phyloP scores from a whole-genome alignment of 768 basidiomycete genomes.

The Suillus subaureus region DNA sequence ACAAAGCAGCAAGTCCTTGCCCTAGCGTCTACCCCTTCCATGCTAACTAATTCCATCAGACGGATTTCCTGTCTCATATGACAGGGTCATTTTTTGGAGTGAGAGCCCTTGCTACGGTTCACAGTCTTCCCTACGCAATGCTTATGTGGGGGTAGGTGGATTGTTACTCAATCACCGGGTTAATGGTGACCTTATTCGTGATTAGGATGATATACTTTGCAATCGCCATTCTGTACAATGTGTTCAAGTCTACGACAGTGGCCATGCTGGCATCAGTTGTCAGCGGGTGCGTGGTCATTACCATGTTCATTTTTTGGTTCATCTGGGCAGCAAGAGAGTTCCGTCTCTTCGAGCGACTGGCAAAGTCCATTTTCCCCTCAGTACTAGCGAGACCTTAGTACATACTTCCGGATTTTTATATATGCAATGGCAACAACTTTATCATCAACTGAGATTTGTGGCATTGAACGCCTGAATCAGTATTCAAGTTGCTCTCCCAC shows the following conservation, averaged over 20 bases:
- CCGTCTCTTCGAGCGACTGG: background rate
- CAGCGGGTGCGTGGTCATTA: background rate
- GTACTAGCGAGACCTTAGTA: background rate
- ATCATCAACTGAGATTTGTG: background rate
- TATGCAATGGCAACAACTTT: background rate
- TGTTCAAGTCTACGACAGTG: background rate
- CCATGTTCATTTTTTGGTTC: background rate
- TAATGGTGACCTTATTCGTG: background rate
- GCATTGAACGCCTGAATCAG: background rate
- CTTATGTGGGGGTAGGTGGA: conserved; percentile 3
- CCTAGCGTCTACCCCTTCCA: background rate
- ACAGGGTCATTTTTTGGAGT: background rate
- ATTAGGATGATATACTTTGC: conserved; percentile 2
- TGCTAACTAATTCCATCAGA: background rate
- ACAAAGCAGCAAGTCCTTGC: conserved; percentile 29
- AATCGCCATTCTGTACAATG: conserved; percentile 1
- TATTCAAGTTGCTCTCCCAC: too few relatives aligned
- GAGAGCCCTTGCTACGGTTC: background rate
- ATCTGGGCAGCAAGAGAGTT: conserved; percentile 1
- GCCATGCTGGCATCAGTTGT: background rate
- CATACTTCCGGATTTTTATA: background rate
- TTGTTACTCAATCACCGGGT: background rate
- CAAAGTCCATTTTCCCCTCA: background rate
- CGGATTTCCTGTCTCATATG: conserved; percentile 17
- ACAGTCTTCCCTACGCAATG: conserved; percentile 5